These are phyloP conservation scores for Trifolium pratense DNA, from an alignment of 306 rosid genomes.

Conservation along the genomic window DNA sequence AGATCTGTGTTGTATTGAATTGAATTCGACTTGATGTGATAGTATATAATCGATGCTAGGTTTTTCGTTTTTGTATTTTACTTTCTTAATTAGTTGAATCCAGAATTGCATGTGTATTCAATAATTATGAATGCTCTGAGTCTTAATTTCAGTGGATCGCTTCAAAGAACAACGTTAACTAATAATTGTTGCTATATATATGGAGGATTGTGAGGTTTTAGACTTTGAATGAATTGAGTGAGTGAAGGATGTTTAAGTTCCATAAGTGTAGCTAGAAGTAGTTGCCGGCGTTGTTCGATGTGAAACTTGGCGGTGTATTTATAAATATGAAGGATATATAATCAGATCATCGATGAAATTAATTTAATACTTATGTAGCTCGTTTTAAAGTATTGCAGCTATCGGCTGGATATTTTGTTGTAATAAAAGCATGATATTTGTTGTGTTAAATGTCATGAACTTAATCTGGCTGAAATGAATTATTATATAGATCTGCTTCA, in stretches of 20 bases:
- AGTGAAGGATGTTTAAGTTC: background rate
- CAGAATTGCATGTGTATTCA: constrained; percentile 3
- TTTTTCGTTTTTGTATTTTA: constrained; percentile 20
- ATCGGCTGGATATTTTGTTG: background rate
- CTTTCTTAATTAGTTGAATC: background rate
- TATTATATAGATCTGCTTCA: background rate
- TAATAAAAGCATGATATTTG: background rate
- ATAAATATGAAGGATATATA: constrained; percentile 17
- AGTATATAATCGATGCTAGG: background rate
- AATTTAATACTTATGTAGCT: constrained; percentile 9
- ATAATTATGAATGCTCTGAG: background rate
- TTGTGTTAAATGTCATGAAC: constrained; percentile 6
- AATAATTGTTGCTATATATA: background rate
- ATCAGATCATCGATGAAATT: constrained; percentile 1
- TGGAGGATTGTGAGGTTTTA: background rate
- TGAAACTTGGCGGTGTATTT: constrained; percentile 10
- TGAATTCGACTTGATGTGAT: background rate
- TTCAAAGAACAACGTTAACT: constrained; percentile 8
- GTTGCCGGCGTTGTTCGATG: background rate
- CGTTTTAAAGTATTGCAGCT: background rate
- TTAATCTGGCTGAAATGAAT: background rate
- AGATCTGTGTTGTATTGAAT: constrained; percentile 54
- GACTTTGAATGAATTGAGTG: background rate
- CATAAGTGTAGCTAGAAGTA: constrained; percentile 3
- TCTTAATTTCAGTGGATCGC: constrained; percentile 33